A percentile compares a stretch with the other conserved stretches of the same genome.
Conservation (phyloP, 164 flowering plant genomes). For the Platanus orientalis region DNA sequence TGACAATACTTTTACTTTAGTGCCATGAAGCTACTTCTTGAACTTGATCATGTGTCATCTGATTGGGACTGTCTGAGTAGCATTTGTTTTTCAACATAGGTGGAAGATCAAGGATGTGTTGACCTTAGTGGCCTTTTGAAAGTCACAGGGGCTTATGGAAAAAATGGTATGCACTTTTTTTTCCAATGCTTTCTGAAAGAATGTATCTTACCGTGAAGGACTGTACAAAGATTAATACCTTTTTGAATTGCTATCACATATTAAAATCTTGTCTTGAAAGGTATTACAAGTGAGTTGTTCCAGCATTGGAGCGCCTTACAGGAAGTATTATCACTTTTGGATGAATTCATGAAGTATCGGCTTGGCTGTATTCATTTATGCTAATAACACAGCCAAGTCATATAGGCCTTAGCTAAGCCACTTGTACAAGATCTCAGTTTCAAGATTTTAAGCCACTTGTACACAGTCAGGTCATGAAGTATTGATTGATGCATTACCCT, state of each 20-base stretch:
- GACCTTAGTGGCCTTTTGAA: constrained; percentile 56
- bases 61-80: background rate
- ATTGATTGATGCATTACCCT: too few species aligned
- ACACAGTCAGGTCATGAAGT: too few species aligned
- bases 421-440: too few species aligned
- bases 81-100: constrained; percentile 30
- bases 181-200: background rate
- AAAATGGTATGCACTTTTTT: constrained; percentile 36
- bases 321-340: too few species aligned
- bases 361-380: too few species aligned
- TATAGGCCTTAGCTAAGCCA: too few species aligned
- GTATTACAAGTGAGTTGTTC: too few species aligned
- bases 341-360: too few species aligned
- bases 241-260: background rate
- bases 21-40: background rate
- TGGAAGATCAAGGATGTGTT: constrained; percentile 48
- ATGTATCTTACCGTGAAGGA: background rate
- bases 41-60: too few species aligned
- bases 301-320: too few species aligned
- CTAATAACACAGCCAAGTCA: too few species aligned
- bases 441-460: too few species aligned
- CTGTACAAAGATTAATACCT: background rate
- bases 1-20: background rate
- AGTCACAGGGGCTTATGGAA: constrained; percentile 50
- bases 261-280: background rate